A percentile compares a stretch with the other conserved stretches of the same genome.
These are phyloP conservation scores for Pseudonitzschia delicatissima DNA, from an alignment of 108 stramenopile species.

Conservation along the genomic window DNA sequence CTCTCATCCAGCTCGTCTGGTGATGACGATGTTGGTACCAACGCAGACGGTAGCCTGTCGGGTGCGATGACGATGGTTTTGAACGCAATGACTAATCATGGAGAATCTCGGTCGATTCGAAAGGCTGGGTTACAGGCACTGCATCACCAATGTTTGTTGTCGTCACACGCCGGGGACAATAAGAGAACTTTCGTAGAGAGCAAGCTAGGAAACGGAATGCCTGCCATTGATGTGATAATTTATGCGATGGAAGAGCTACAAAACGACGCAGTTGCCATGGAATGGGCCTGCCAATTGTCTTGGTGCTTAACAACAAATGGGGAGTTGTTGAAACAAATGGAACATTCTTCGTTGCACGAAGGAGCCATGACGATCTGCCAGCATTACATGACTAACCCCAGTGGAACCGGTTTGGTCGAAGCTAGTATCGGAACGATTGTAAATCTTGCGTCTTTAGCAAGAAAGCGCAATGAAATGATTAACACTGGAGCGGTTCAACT, in stretches of 20 bases:
- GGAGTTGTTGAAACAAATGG: slow-evolving; percentile 24
- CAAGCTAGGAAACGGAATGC: slow-evolving; percentile 22
- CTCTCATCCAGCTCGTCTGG: slow-evolving; percentile 35
- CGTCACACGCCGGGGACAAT: slow-evolving; percentile 34
- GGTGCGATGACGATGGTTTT: slow-evolving; percentile 35
- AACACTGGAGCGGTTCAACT: slow-evolving; percentile 17
- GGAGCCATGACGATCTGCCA: slow-evolving; percentile 16
- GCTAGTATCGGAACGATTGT: slow-evolving; percentile 37
- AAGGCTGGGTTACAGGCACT: slow-evolving; percentile 45
- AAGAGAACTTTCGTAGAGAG: slow-evolving; percentile 26
- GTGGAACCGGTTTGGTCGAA: slow-evolving; percentile 26
- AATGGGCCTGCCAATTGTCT: slow-evolving; percentile 34
- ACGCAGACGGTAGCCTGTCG: slow-evolving; percentile 36
- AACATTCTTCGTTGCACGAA: slow-evolving; percentile 4
- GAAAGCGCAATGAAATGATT: slow-evolving; percentile 10
- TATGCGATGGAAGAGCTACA: slow-evolving; percentile 22
- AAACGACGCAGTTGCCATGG: slow-evolving; percentile 26
- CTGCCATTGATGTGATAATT: slow-evolving; percentile 32
- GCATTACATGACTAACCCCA: slow-evolving; percentile 17
- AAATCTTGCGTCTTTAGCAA: slow-evolving; percentile 26
- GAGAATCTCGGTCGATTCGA: slow-evolving; percentile 19
- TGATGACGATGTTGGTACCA: slow-evolving; percentile 4
- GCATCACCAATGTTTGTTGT: slow-evolving; percentile 39
- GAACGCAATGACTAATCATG: slow-evolving; percentile 35
- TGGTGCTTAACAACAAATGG: slow-evolving; percentile 39